These are phyloP conservation scores for Porphyrellus sp. DNA, from an alignment of 1,284 basidiomycete species.

Conservation along the genomic window DNA sequence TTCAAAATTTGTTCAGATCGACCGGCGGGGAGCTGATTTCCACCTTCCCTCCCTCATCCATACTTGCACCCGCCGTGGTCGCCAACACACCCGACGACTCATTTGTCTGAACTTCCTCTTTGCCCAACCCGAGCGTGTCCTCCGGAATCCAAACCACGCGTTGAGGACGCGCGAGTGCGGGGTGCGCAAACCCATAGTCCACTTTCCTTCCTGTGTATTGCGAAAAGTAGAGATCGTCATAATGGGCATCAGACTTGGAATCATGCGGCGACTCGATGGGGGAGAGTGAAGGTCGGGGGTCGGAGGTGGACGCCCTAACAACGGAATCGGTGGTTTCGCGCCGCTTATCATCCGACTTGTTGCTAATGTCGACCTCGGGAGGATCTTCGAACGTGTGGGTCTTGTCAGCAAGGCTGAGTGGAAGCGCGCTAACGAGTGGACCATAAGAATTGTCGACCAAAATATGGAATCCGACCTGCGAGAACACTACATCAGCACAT, in stretches of 20 bases:
- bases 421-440: slow-evolving; percentile 64
- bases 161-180: slow-evolving; percentile 72
- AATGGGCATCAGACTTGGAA: slow-evolving; percentile 4
- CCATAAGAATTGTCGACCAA: slow-evolving; percentile 68
- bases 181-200: slow-evolving; percentile 75
- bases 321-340: slow-evolving; percentile 15
- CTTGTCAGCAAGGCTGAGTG: slow-evolving; percentile 74
- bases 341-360: slow-evolving; percentile 13
- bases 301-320: slow-evolving; percentile 2
- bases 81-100: slow-evolving; percentile 55
- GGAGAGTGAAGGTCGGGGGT: slow-evolving; percentile 1
- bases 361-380: slow-evolving; percentile 26
- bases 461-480: slow-evolving; percentile 62
- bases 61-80: slow-evolving; percentile 53
- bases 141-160: slow-evolving; percentile 84
- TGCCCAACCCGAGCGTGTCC: slow-evolving; percentile 50
- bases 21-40: slow-evolving; percentile 46
- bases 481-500: slow-evolving; percentile 2
- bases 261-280: slow-evolving; percentile 4
- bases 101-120: slow-evolving; percentile 62
- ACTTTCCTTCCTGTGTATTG: slow-evolving; percentile 16
- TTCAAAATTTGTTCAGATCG: slow-evolving; percentile 36
- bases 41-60: slow-evolving; percentile 71
- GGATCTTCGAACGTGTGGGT: slow-evolving; percentile 42
- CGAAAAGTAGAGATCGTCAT: slow-evolving; percentile 28